Base-by-base conservation (phyloP, 208 protist species). In the Trypanosoma platydactyli region DNA sequence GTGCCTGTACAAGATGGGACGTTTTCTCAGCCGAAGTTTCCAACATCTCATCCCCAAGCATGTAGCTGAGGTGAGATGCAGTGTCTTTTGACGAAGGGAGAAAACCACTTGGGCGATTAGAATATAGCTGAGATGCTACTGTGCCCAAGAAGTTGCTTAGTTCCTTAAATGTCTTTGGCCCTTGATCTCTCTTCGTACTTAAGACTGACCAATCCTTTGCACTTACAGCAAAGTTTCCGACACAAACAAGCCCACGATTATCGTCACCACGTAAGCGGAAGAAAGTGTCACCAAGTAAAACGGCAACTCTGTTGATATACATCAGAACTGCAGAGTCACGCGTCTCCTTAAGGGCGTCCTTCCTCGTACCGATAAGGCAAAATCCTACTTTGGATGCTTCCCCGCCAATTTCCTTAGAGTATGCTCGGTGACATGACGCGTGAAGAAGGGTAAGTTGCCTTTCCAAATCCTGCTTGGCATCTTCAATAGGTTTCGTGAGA, bases 31-130 rank as follows among this genome's bases (percentile, higher is more conserved):
- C 68, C 5, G 68, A 63, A 20, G 25, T 66, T 55, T 62, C 58
- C 12, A 74, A 16, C 13, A 67, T 35, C 49, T 74, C 68, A 68
- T 74, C 68, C 38, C 68, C 68, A 55, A 74, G 61, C 68, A 74
- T 66, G 44, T 74, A 74, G 38, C 41, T 74, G 38, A 66, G 33
- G 51, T 74, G 68, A 51, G 68, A 74, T 58, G 68, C 68, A 16
- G 68, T 67, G 45, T 74, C 60, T 30, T 68, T 65, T 38, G 58
- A 62, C 18, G 58, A 67, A 46, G 68, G 68, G 27, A 74, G 60
- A 57, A 74, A 51, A 55, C 30, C 52, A 55, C 60, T 74, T 61
- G 68, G 68, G 40, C 55, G 59, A 50, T 64, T 66, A 9, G 46
- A 57, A 45, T 58, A 59, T 13, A 74, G 45, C 52, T 68, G 56